These are phyloP conservation scores for Ordospora colligata DNA, from an alignment of 371 early-diverging fungal genomes.

Conservation along the genomic window DNA sequence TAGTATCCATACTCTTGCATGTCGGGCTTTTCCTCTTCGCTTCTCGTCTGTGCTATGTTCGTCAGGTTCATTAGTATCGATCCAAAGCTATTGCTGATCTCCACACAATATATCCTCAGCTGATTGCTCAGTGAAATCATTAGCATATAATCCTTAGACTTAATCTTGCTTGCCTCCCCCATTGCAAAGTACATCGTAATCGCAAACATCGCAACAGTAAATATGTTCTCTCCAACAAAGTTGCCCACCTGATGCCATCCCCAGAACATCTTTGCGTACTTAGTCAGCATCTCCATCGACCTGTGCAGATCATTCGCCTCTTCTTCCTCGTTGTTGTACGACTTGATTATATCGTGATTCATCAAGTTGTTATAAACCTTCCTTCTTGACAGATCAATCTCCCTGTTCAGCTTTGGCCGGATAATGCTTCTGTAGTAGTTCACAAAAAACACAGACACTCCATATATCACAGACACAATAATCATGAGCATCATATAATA, in stretches of 20 bases:
- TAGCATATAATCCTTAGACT: not conserved
- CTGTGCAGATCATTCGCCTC: conserved; percentile 45
- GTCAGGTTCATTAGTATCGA: conserved; percentile 11
- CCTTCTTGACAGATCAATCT: conserved; percentile 29
- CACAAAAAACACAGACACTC: conserved; percentile 40
- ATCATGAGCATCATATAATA: conserved; percentile 27
- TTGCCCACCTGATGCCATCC: conserved; percentile 50
- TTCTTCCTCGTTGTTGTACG: conserved; percentile 40
- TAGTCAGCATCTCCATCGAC: conserved; percentile 15
- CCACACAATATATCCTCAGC: conserved; percentile 28
- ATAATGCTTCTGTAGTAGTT: conserved; percentile 52
- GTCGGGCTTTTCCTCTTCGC: not conserved
- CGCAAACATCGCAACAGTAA: conserved; percentile 25
- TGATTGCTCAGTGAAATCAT: conserved; percentile 18
- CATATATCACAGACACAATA: conserved; percentile 31
- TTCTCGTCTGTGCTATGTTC: conserved; percentile 22
- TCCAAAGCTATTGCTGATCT: conserved; percentile 15
- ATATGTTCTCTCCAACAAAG: conserved; percentile 46
- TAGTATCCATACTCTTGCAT: not conserved
- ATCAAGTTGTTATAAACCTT: conserved; percentile 38
- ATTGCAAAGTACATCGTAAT: conserved; percentile 20
- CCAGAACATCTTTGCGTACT: conserved; percentile 25
- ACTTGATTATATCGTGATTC: conserved; percentile 52
- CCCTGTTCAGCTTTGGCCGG: conserved; percentile 42
- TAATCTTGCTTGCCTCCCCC: conserved; percentile 8